Evolutionary conservation across 1,284 basidiomycete genomes (phyloP).

Genomic region (Grifola frondosa): DNA sequence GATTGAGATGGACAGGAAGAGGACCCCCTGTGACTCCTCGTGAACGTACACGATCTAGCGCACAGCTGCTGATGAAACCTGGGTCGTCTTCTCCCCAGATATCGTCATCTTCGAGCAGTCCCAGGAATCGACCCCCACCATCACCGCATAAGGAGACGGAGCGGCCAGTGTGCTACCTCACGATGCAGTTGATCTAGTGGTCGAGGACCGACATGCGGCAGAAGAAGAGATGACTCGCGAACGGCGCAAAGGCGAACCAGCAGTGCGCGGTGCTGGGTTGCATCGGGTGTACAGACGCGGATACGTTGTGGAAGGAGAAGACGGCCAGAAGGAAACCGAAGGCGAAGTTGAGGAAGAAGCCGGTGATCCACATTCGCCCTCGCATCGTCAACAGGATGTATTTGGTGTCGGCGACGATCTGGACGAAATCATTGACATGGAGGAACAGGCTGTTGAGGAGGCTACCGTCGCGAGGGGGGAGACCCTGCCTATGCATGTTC

Average conservation of each 20-base stretch:
- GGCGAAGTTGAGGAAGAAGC: slow-evolving; percentile 38
- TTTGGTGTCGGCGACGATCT: slow-evolving; percentile 24
- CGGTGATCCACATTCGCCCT: slow-evolving; percentile 7
- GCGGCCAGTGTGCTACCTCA: slow-evolving; percentile 52
- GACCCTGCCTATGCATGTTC: slow-evolving; percentile 49
- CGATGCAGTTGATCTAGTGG: slow-evolving; percentile 79
- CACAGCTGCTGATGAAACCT: slow-evolving; percentile 3
- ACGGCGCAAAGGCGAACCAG: slow-evolving; percentile 54
- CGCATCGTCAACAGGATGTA: slow-evolving; percentile 20
- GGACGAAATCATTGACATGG: slow-evolving; percentile 31
- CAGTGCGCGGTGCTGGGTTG: slow-evolving; percentile 37
- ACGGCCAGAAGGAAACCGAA: slow-evolving; percentile 38
- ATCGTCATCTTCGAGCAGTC: slow-evolving; percentile 29
- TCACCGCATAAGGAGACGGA: slow-evolving; percentile 36
- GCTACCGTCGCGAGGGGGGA: slow-evolving; percentile 28
- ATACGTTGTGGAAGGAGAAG: slow-evolving; percentile 45
- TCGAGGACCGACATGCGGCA: slow-evolving; percentile 56
- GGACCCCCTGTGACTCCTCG: too few species aligned
- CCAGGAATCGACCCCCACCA: slow-evolving; percentile 29
- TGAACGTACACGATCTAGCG: slow-evolving; percentile 11
- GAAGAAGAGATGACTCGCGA: slow-evolving; percentile 50
- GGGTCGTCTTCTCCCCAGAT: slow-evolving; percentile 20
- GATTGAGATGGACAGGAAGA: slow-evolving; percentile 53
- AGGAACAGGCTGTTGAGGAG: slow-evolving; percentile 26
- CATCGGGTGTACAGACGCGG: slow-evolving; percentile 55